Base-by-base conservation (phyloP, 352 stramenopile genomes). In the Globisporangium sylvaticum region DNA sequence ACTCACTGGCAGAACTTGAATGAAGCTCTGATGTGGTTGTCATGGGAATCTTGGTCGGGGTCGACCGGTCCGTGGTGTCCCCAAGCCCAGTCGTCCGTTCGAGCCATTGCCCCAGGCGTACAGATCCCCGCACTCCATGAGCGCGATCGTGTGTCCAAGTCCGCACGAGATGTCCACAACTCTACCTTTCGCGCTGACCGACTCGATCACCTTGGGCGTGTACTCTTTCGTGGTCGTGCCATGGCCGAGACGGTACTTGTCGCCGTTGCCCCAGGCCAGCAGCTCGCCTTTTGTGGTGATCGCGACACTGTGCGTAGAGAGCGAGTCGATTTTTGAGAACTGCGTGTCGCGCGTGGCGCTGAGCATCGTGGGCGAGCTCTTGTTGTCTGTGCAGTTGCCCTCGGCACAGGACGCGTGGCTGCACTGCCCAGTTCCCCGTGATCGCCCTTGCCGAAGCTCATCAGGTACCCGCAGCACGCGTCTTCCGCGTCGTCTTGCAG, bases 31-130 rank as follows among this genome's bases (percentile, higher is more conserved):
- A n/a, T 14, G 48, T n/a, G 5, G n/a, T 42, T 22, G 57, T 42
- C 1, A 66, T 27, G 15, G 57, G 52, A 1, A 66, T 34, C 31
- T 66, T 67, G 1, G 76, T 89, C 22, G 84, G 85, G 14, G 64
- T 81, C 3, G 76, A 81, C 31, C 83, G 82, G 69, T 97, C 89
- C 8, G 78, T 82, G 0, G 77, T 90, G 66, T 97, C 88, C 89
- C 87, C 10, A 96, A 52, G 0, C 88, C 89, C 56, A 97, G 73
- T 1, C 87, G 79, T 1, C 90, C 90, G 59, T 96, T 95, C 1
- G 85, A 92, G 2, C 88, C 90, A 57, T 96, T 94, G 12, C 90
- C 90, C 88, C 90, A 97, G 0, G 80, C 71, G 52, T 81, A 96
- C 5, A 97, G 57, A 22, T 89, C 77, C n/a, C 90, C 87, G 7